Evolutionary conservation across 352 stramenopile genomes (phyloP).

Genomic region (Aphanomyces invadans): DNA sequence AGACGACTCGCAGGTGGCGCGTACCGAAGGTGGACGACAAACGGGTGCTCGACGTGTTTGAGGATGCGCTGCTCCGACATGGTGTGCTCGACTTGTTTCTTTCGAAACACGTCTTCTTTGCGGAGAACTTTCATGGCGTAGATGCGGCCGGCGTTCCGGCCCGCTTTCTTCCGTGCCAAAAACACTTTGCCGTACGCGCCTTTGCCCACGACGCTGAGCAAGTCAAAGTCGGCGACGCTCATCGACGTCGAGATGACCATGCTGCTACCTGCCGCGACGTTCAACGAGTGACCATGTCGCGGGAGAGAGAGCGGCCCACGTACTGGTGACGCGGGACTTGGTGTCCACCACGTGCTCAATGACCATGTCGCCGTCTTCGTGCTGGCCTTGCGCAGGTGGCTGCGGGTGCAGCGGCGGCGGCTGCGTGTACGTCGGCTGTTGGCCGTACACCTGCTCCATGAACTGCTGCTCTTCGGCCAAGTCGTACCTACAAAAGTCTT

Average conservation of each 20-base stretch:
- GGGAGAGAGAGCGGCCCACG: constrained; percentile 7
- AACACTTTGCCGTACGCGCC: constrained; percentile 84
- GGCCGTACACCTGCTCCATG: constrained; percentile 59
- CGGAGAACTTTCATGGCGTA: constrained; percentile 88
- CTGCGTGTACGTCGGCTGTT: neutral
- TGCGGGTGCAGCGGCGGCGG: constrained; percentile 3
- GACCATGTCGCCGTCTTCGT: constrained; percentile 67
- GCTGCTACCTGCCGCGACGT: constrained; percentile 51
- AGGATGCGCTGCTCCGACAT: constrained; percentile 85
- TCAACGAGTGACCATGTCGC: constrained; percentile 35
- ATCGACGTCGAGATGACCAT: constrained; percentile 81
- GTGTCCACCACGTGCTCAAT: constrained; percentile 31
- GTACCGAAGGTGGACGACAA: constrained; percentile 81
- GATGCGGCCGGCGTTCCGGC: constrained; percentile 54
- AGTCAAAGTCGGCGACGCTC: constrained; percentile 82
- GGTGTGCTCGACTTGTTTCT: constrained; percentile 81
- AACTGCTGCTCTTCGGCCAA: constrained; percentile 67
- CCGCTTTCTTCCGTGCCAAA: constrained; percentile 69
- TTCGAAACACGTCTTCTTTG: constrained; percentile 81
- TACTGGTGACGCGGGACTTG: constrained; percentile 13
- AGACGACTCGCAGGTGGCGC: neutral
- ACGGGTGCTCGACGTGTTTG: constrained; percentile 82
- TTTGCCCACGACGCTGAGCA: constrained; percentile 80
- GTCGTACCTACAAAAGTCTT: constrained; percentile 3
- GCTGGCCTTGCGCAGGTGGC: constrained; percentile 33